A percentile compares a stretch with the other conserved stretches of the same genome.
Evolutionary conservation across 2,329 filamentous ascomycete species (phyloP).

Genomic region (Phoma sp.): DNA sequence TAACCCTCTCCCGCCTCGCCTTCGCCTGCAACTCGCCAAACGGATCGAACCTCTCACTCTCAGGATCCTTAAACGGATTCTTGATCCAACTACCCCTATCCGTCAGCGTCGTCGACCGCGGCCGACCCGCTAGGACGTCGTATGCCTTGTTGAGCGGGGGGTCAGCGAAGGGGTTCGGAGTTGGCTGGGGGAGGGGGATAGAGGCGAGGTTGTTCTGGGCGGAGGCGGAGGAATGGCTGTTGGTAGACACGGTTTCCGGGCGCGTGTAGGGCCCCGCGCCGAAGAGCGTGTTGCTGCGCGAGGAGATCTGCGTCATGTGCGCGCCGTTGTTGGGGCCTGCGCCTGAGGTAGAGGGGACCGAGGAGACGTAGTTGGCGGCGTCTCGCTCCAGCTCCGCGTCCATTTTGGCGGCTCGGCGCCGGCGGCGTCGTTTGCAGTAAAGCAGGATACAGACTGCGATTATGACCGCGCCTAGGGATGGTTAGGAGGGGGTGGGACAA

Average conservation of each 20-base stretch:
- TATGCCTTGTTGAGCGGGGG: slow-evolving; percentile 46
- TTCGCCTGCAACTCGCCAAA: slow-evolving; percentile 46
- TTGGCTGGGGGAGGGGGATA: slow-evolving; percentile 29
- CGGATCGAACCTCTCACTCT: slow-evolving; percentile 45
- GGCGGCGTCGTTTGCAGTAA: slow-evolving; percentile 34
- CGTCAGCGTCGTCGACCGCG: slow-evolving; percentile 42
- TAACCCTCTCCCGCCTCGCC: slow-evolving; percentile 33
- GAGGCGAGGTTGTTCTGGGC: slow-evolving; percentile 28
- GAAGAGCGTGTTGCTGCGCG: slow-evolving; percentile 37
- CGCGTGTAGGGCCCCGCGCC: slow-evolving; percentile 33
- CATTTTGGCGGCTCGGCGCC: slow-evolving; percentile 22
- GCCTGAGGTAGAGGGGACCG: slow-evolving; percentile 34
- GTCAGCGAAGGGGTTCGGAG: slow-evolving; percentile 45
- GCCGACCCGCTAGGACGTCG: slow-evolving; percentile 41
- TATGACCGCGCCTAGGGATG: slow-evolving; percentile 31
- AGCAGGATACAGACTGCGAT: slow-evolving; percentile 30
- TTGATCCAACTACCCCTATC: slow-evolving; percentile 42
- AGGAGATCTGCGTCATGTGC: slow-evolving; percentile 32
- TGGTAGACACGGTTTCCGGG: slow-evolving; percentile 35
- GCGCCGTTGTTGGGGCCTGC: slow-evolving; percentile 26
- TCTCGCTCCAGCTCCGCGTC: slow-evolving; percentile 36
- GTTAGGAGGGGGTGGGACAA: slow-evolving; percentile 3
- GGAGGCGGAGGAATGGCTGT: too few relatives aligned
- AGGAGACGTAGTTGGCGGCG: slow-evolving; percentile 28
- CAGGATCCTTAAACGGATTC: slow-evolving; percentile 45